phyloP scores from a whole-genome alignment of 352 stramenopile species.

The Pythium apleroticum region DNA sequence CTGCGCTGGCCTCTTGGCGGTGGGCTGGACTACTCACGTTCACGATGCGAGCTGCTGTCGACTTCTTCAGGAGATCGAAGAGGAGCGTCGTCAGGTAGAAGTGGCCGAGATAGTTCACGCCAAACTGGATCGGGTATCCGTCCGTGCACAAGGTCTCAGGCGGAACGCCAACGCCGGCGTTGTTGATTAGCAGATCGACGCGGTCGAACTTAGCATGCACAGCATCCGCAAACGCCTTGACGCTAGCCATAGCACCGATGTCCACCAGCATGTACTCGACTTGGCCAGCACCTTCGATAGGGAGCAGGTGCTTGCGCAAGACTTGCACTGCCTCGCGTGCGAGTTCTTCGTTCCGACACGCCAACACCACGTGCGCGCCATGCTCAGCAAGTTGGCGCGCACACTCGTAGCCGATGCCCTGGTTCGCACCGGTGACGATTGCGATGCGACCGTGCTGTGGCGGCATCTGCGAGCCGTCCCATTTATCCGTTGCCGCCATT shows the following conservation, averaged over 20 bases:
- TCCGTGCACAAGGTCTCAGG: slow-evolving; percentile 31
- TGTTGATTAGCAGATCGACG: slow-evolving; percentile 71
- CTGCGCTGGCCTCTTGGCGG: not conserved
- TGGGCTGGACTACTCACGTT: slow-evolving; percentile 34
- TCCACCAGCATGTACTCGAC: slow-evolving; percentile 27
- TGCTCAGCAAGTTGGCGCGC: slow-evolving; percentile 41
- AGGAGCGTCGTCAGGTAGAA: slow-evolving; percentile 58
- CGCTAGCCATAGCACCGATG: slow-evolving; percentile 35
- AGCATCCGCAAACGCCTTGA: slow-evolving; percentile 36
- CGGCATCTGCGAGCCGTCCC: slow-evolving; percentile 22
- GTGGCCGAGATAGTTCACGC: slow-evolving; percentile 65
- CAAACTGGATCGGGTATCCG: slow-evolving; percentile 61
- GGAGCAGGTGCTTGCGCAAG: slow-evolving; percentile 25
- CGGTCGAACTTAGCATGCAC: slow-evolving; percentile 38
- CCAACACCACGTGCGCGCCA: slow-evolving; percentile 53
- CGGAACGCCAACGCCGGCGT: slow-evolving; percentile 39
- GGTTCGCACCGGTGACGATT: slow-evolving; percentile 66
- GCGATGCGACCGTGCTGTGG: slow-evolving; percentile 35
- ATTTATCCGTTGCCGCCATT: slow-evolving; percentile 4
- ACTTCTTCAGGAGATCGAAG: slow-evolving; percentile 35
- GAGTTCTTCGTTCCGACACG: slow-evolving; percentile 37
- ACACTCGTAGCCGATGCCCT: slow-evolving; percentile 60
- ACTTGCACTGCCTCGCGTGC: slow-evolving; percentile 11
- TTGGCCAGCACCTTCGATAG: slow-evolving; percentile 20
- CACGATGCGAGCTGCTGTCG: slow-evolving; percentile 31